These are phyloP conservation scores for Fusarium fracticaudum DNA, from an alignment of 2,329 filamentous ascomycete genomes.

Conservation along the genomic window DNA sequence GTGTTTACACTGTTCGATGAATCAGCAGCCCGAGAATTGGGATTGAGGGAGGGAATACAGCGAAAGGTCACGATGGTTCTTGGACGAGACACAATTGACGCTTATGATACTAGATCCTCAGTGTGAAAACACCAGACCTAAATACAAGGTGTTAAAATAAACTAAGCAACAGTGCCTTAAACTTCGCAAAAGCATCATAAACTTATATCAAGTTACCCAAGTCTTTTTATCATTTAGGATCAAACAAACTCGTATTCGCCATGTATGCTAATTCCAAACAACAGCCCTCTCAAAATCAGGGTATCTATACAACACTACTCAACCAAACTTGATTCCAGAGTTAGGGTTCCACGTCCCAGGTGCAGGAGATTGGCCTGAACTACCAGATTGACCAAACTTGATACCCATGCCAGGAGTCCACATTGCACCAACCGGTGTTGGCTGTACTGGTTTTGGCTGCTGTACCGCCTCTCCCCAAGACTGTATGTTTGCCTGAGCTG, in stretches of 20 bases:
- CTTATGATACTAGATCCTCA: background rate
- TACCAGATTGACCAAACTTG: slow-evolving; percentile 68
- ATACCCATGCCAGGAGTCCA: slow-evolving; percentile 88
- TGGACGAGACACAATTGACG: background rate
- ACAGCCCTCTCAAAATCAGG: background rate
- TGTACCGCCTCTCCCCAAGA: slow-evolving; percentile 69
- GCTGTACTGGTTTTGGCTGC: slow-evolving; percentile 61
- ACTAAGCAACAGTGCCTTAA: background rate
- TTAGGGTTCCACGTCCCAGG: slow-evolving; percentile 67
- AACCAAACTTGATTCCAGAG: slow-evolving; percentile 66
- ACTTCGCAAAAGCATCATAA: background rate
- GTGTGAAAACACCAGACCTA: background rate
- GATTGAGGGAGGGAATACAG: background rate
- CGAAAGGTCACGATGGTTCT: background rate
- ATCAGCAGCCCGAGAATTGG: background rate
- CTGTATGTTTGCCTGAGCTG: slow-evolving; percentile 63
- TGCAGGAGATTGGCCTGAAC: slow-evolving; percentile 39
- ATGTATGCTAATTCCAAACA: background rate
- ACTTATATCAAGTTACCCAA: background rate
- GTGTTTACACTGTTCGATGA: slow-evolving; percentile 54
- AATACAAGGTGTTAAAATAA: background rate
- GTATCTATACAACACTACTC: slow-evolving; percentile 6
- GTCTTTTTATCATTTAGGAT: rapidly evolving
- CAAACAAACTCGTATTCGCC: slow-evolving; percentile 1
- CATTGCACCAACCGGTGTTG: slow-evolving; percentile 47